phyloP scores from a whole-genome alignment of 495 filamentous ascomycete species.

The Neurospora sublineolata region DNA sequence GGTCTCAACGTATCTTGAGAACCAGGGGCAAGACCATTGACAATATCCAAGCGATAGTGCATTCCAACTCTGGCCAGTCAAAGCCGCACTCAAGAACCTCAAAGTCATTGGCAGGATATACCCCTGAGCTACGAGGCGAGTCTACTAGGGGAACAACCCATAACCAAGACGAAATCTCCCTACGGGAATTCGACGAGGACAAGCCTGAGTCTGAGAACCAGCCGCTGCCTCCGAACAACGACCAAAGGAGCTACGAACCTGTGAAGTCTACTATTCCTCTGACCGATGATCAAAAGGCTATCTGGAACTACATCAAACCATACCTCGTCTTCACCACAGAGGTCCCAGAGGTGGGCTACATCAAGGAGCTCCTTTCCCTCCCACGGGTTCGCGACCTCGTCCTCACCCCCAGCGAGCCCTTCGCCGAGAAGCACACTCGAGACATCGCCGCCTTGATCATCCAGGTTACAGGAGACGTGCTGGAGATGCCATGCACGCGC shows the following conservation, averaged over 20 bases:
- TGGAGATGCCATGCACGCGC: slow-evolving; percentile 4
- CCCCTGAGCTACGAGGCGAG: neutral
- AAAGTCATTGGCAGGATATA: neutral
- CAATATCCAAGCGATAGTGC: neutral
- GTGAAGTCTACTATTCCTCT: neutral
- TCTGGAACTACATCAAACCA: slow-evolving; percentile 4
- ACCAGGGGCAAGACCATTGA: neutral
- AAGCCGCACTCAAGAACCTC: neutral
- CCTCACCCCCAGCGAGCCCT: slow-evolving; percentile 6
- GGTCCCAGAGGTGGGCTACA: neutral
- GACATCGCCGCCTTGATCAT: slow-evolving; percentile 20
- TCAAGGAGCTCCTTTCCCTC: slow-evolving; percentile 5
- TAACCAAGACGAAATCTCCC: neutral
- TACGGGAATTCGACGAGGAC: neutral
- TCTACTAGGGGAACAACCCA: neutral
- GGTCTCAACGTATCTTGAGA: slow-evolving; percentile 1
- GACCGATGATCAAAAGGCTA: neutral
- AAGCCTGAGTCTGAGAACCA: neutral
- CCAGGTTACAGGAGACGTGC: slow-evolving; percentile 15
- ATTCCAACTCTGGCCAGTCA: neutral
- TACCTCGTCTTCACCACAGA: neutral
- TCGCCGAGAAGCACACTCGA: slow-evolving; percentile 5
- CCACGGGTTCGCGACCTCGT: slow-evolving; percentile 10
- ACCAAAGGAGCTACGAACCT: neutral
- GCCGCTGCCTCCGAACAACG: neutral